These are phyloP conservation scores for Endotrypanum monterogeii DNA, from an alignment of 208 protist genomes.

Conservation along the genomic window DNA sequence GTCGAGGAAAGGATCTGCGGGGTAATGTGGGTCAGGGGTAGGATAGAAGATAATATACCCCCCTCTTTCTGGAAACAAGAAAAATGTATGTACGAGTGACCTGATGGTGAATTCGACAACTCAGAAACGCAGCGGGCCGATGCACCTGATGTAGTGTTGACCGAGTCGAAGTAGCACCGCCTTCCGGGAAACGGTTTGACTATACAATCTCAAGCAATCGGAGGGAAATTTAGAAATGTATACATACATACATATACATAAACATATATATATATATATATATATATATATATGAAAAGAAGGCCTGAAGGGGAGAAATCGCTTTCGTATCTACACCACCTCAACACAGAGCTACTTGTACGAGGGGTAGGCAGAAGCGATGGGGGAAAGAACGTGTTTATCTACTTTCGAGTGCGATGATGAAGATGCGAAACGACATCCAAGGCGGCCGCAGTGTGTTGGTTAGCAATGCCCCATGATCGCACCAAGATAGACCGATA, in stretches of 20 bases:
- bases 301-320: not conserved
- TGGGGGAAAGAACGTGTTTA: not conserved
- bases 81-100: too few species aligned
- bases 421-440: not conserved
- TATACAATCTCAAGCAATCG: not conserved
- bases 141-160: too few species aligned
- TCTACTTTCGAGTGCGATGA: not conserved
- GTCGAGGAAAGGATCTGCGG: not conserved
- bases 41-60: not conserved
- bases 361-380: not conserved
- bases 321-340: not conserved
- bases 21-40: not conserved
- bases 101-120: too few species aligned
- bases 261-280: too few species aligned
- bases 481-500: not conserved
- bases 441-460: not conserved
- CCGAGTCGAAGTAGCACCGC: too few species aligned
- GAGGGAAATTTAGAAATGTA: not conserved
- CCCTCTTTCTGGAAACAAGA: too few species aligned
- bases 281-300: not conserved
- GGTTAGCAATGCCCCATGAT: not conserved
- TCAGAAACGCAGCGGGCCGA: too few species aligned
- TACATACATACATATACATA: too few species aligned
- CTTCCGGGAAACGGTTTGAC: too few species aligned
- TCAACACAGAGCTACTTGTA: not conserved